Evolutionary conservation across 495 filamentous ascomycete genomes (phyloP).

Genomic region (Neurospora sp.): DNA sequence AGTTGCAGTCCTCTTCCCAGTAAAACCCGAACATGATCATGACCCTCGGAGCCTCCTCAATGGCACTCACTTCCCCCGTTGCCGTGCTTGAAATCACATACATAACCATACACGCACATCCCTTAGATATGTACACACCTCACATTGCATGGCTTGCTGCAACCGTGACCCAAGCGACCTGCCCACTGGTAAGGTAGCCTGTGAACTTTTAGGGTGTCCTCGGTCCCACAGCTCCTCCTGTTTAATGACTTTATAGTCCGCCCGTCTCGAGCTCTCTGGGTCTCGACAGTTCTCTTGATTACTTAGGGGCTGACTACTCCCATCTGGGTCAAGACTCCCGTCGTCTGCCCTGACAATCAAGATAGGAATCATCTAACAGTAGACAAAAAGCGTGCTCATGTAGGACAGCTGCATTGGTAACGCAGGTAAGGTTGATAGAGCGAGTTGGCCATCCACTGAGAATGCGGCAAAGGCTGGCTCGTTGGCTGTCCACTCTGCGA

Average conservation of each 20-base stretch:
- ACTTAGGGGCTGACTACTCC: neutral
- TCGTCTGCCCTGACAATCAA: neutral
- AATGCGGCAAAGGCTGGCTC: neutral
- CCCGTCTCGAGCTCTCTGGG: neutral
- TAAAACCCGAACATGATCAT: neutral
- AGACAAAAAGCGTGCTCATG: neutral
- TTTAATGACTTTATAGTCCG: neutral
- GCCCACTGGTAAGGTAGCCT: neutral
- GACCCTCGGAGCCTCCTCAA: neutral
- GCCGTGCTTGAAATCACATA: neutral
- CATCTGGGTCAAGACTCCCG: neutral
- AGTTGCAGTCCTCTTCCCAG: neutral
- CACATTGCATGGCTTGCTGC: neutral
- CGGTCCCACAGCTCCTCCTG: neutral
- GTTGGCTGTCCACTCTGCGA: neutral
- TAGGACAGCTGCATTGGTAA: neutral
- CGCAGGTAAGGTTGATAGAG: neutral
- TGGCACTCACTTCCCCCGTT: neutral
- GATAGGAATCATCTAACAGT: neutral
- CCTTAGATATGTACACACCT: neutral
- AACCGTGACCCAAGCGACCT: neutral
- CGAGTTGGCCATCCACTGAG: neutral
- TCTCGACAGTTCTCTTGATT: neutral
- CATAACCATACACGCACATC: neutral
- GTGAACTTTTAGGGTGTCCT: neutral